A percentile compares a stretch with the other conserved stretches of the same genome.
Evolutionary conservation across 768 basidiomycete species (phyloP).

Genomic region (Boletus coccyginus): DNA sequence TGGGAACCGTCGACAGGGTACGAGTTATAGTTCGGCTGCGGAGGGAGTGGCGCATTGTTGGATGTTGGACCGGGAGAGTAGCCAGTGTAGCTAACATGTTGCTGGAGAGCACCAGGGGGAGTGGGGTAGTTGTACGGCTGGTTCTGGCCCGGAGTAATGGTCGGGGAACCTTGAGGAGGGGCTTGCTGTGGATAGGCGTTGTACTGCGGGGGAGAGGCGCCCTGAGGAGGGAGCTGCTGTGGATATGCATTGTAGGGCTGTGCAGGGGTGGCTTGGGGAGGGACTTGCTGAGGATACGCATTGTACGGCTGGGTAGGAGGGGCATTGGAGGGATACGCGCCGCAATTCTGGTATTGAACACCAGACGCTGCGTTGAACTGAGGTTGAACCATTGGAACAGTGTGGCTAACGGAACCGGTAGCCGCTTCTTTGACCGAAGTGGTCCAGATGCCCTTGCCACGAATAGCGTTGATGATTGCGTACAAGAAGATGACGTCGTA

Average conservation of each 20-base stretch:
- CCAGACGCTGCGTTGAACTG: slow-evolving; percentile 5
- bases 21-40: slow-evolving; percentile 16
- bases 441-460: slow-evolving; percentile 24
- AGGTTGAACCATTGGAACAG: slow-evolving; percentile 6
- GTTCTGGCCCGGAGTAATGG: not conserved
- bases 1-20: slow-evolving; percentile 15
- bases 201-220: not conserved
- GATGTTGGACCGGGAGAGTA: slow-evolving; percentile 8
- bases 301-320: not conserved
- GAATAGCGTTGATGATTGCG: slow-evolving; percentile 21
- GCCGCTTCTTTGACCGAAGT: slow-evolving; percentile 21
- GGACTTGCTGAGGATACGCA: slow-evolving; percentile 3
- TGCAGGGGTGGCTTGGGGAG: not conserved
- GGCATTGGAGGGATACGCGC: not conserved
- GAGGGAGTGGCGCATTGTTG: slow-evolving; percentile 2
- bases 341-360: slow-evolving; percentile 5
- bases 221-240: slow-evolving; percentile 5
- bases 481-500: slow-evolving; percentile 20
- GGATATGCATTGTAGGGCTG: slow-evolving; percentile 11
- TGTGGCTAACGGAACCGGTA: not conserved
- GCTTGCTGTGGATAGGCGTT: not conserved
- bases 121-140: slow-evolving; percentile 6
- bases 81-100: not conserved
- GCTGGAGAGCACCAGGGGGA: not conserved
- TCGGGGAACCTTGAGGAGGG: not conserved